Percentiles rank a stretch among this genome's conserved stretches.
phyloP scores from a whole-genome alignment of 1,284 basidiomycete genomes.

The Stygiomarasmius scandens region DNA sequence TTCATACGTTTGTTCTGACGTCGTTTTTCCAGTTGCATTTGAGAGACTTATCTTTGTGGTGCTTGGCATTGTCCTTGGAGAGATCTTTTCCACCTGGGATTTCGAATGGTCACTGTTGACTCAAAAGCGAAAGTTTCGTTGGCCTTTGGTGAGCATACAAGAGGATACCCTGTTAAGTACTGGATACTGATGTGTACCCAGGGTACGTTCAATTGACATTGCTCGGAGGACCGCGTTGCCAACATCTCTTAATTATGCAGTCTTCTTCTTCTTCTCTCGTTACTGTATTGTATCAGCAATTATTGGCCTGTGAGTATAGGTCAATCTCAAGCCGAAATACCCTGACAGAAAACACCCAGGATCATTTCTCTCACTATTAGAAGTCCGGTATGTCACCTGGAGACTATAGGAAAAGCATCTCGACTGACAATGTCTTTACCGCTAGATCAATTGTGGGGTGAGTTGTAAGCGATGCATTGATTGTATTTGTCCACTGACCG shows the following conservation, averaged over 20 bases:
- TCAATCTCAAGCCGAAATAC: background rate
- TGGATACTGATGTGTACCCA: background rate
- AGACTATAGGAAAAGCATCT: constrained; percentile 1
- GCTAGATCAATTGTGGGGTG: constrained; percentile 65
- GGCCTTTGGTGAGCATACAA: constrained; percentile 57
- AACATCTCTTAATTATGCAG: constrained; percentile 32
- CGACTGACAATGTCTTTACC: background rate
- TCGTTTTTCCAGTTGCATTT: constrained; percentile 49
- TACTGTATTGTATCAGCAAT: constrained; percentile 68
- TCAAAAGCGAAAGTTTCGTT: constrained; percentile 56
- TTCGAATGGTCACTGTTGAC: constrained; percentile 70
- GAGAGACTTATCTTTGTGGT: constrained; percentile 59
- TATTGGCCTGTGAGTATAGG: constrained; percentile 53
- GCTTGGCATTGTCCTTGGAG: constrained; percentile 70
- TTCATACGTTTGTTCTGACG: constrained; percentile 1
- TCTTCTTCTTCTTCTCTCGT: constrained; percentile 69
- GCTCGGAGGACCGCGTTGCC: constrained; percentile 19
- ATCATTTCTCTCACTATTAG: constrained; percentile 59
- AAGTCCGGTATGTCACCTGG: constrained; percentile 38
- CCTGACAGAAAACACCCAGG: constrained; percentile 32
- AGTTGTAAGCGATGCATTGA: constrained; percentile 21
- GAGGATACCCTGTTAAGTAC: background rate
- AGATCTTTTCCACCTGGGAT: constrained; percentile 58
- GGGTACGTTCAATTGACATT: constrained; percentile 9
- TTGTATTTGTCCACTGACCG: constrained; percentile 13